A percentile compares a stretch with the other conserved stretches of the same genome.
Conservation (phyloP, 495 filamentous ascomycete genomes). For the Haplographium delicatum region DNA sequence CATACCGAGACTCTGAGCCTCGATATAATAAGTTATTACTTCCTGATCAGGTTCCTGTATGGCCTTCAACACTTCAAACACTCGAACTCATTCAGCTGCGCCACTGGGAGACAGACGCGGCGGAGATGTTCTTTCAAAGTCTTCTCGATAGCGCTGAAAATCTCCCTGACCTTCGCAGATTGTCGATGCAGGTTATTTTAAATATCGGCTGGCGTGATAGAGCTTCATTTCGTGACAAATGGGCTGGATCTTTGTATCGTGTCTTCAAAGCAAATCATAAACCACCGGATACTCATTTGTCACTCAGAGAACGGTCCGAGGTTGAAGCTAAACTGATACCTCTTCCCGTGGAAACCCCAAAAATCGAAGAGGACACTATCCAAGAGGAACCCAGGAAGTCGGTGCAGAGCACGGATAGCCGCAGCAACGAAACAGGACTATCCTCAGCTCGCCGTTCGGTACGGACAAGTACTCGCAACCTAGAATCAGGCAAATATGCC, state of each 20-base stretch:
- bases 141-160: conserved; percentile 61
- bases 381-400: neutral
- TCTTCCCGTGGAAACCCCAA: neutral
- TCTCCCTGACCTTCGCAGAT: conserved; percentile 56
- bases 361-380: neutral
- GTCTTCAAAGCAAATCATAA: conserved; percentile 56
- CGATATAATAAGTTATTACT: conserved; percentile 59
- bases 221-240: conserved; percentile 64
- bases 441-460: conserved; percentile 12
- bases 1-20: conserved; percentile 63
- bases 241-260: conserved; percentile 56
- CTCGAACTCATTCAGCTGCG: conserved; percentile 72
- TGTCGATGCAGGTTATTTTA: conserved; percentile 68
- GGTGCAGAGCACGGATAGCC: too few species aligned
- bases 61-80: conserved; percentile 62
- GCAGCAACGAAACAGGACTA: neutral
- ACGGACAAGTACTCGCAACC: conserved; percentile 2
- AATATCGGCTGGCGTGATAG: conserved; percentile 72
- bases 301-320: too few species aligned
- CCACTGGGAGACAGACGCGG: conserved; percentile 58
- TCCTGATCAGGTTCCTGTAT: conserved; percentile 58
- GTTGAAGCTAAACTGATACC: too few species aligned
- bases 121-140: conserved; percentile 70
- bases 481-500: conserved; percentile 13
- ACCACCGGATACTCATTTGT: conserved; percentile 39